phyloP scores from a whole-genome alignment of 768 basidiomycete species.

The Calocybe indica region DNA sequence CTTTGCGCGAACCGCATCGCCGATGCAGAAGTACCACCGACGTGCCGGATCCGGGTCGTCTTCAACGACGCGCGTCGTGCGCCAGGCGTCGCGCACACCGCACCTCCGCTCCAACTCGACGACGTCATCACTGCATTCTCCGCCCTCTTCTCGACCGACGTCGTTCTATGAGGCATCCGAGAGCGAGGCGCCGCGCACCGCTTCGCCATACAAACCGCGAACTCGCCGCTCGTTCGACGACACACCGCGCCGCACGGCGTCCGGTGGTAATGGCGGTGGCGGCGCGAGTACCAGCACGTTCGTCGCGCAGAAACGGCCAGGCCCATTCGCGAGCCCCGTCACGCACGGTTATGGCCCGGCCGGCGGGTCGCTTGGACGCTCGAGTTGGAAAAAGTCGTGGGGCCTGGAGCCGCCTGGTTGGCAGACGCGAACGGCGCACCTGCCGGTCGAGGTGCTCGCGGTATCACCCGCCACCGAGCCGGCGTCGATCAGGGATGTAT shows the following conservation, averaged over 20 bases:
- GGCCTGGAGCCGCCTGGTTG: slow-evolving; percentile 83
- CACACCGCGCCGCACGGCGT: slow-evolving; percentile 26
- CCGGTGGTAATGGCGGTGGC: slow-evolving; percentile 19
- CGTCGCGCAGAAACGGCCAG: slow-evolving; percentile 76
- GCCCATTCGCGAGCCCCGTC: slow-evolving; percentile 60
- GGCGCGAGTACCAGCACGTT: slow-evolving; percentile 59
- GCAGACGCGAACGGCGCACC: slow-evolving; percentile 60
- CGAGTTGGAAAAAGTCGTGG: slow-evolving; percentile 90
- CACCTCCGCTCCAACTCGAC: slow-evolving; percentile 75
- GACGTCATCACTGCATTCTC: slow-evolving; percentile 73
- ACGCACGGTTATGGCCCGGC: slow-evolving; percentile 26
- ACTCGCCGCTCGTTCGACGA: slow-evolving; percentile 46
- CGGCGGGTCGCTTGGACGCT: slow-evolving; percentile 42
- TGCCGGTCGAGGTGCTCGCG: slow-evolving; percentile 74
- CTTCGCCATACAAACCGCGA: slow-evolving; percentile 56
- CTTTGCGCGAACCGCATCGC: slow-evolving; percentile 60
- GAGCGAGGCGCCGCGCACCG: slow-evolving; percentile 53
- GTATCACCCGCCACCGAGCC: slow-evolving; percentile 50
- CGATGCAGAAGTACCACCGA: slow-evolving; percentile 74
- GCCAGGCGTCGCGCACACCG: slow-evolving; percentile 43
- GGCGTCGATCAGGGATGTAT: slow-evolving; percentile 67
- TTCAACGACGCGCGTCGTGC: slow-evolving; percentile 62
- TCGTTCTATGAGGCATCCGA: slow-evolving; percentile 77
- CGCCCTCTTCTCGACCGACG: slow-evolving; percentile 68
- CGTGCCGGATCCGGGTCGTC: slow-evolving; percentile 74